phyloP scores from a whole-genome alignment of 176 grass and related monocot genomes.

The Oryza meyeriana region DNA sequence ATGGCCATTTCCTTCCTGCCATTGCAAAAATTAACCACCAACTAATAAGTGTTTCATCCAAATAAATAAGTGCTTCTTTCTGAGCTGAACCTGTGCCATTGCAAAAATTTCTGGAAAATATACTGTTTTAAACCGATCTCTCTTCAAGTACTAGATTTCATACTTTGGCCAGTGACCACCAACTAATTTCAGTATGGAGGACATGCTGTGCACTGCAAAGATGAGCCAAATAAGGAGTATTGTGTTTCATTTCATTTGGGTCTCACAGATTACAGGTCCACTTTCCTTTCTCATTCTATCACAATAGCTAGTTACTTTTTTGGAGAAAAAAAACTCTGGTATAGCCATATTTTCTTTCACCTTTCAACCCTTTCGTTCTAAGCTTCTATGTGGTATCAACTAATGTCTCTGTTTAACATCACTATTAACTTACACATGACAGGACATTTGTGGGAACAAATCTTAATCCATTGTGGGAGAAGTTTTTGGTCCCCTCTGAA shows the following conservation, averaged over 20 bases:
- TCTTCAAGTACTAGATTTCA: not conserved
- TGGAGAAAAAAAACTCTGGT: not conserved
- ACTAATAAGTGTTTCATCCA: too few species aligned
- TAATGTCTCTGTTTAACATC: not conserved
- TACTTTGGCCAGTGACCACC: not conserved
- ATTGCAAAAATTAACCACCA: too few species aligned
- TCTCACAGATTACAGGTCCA: slow-evolving; percentile 91
- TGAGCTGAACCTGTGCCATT: not conserved
- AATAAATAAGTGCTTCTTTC: not conserved
- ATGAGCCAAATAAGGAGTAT: slow-evolving; percentile 38
- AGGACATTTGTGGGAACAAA: slow-evolving; percentile 98
- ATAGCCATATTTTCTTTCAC: not conserved
- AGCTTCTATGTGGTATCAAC: not conserved
- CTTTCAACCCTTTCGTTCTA: not conserved
- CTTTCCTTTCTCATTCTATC: slow-evolving; percentile 8
- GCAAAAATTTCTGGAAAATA: slow-evolving; percentile 5
- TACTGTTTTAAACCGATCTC: not conserved
- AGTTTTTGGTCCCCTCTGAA: slow-evolving; percentile 67
- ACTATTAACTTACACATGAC: slow-evolving; percentile 26
- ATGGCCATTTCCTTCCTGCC: not conserved
- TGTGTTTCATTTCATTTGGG: slow-evolving; percentile 73
- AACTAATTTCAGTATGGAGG: slow-evolving; percentile 72
- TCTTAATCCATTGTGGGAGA: slow-evolving; percentile 81
- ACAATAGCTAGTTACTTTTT: not conserved
- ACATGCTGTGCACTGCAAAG: slow-evolving; percentile 40